Percentiles rank a stretch among this genome's conserved stretches.
Evolutionary conservation across 2,329 filamentous ascomycete genomes (phyloP).

Genomic region (Aspergillus sojae): DNA sequence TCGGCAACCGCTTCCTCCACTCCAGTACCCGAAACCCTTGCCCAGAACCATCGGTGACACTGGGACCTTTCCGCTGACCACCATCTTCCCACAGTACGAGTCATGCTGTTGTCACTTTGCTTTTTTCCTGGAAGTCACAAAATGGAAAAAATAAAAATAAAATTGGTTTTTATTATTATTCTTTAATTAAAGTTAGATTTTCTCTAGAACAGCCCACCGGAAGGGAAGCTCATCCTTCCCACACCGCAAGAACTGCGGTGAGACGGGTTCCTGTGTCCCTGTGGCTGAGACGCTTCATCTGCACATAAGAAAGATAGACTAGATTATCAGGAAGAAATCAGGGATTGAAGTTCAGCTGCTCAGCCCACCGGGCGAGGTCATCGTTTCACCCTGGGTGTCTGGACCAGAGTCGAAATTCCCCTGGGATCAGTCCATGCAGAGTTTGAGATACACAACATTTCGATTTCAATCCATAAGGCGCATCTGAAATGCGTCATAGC

Average conservation of each 20-base stretch:
- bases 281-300: background rate
- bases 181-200: background rate
- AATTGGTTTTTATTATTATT: background rate
- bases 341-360: background rate
- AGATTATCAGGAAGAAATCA: background rate
- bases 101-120: background rate
- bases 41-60: too few species aligned
- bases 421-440: background rate
- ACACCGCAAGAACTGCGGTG: conserved; percentile 1
- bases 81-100: background rate
- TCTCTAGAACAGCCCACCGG: background rate
- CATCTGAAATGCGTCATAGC: too few species aligned
- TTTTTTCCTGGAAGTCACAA: too few species aligned
- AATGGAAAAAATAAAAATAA: too few species aligned
- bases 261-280: background rate
- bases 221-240: background rate
- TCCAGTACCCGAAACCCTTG: too few species aligned
- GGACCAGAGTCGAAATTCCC: background rate
- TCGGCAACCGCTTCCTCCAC: too few species aligned
- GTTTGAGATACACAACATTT: too few species aligned
- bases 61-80: background rate
- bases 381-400: background rate
- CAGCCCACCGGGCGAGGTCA: background rate
- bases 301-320: background rate
- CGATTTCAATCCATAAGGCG: too few species aligned